Evolutionary conservation across 495 filamentous ascomycete genomes (phyloP), one percentile per base, ranked within the genome.

Genomic region (Durotheca rogersii): DNA sequence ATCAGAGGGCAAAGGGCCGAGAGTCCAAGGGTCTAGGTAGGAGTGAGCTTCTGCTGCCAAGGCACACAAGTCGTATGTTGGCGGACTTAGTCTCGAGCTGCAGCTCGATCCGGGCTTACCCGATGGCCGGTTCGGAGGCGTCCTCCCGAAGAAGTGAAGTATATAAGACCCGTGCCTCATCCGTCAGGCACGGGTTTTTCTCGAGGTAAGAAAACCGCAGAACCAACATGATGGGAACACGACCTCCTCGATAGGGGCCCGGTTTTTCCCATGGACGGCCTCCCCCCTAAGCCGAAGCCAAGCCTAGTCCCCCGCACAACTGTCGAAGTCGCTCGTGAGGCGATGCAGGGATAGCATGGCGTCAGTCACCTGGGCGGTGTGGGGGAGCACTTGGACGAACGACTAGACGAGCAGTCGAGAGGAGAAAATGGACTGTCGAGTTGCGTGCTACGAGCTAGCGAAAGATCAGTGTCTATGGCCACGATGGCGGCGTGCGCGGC

Each of bases 341-440:
- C 21, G 40, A 56, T 56, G 21, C 34, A 40, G 29, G 52, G 45
- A 46, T 56, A 18, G 9, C 52, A 49, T 56, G 20, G 19, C 45
- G 52, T 30, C 18, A 15, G 12, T 6, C 7, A 30, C 27, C 20
- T 15, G 21, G 11, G 20, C 2, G 33, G 31, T 19, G 31, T 38
- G 33, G 36, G 41, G 17, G n/a, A 36, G 35, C 4, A 7, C 7
- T n/a, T n/a, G n/a, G n/a, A n/a, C n/a, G n/a, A n/a, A n/a, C n/a
- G n/a, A n/a, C n/a, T n/a, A n/a, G n/a, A n/a, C n/a, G n/a, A n/a
- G n/a, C n/a, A n/a, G n/a, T n/a, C n/a, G n/a, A n/a, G n/a, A n/a
- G n/a, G n/a, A n/a, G n/a, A n/a, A n/a, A n/a, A n/a, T n/a, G n/a
- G n/a, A n/a, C n/a, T n/a, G n/a, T n/a, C n/a, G n/a, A n/a, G n/a